Percentiles rank a stretch among this genome's conserved stretches.
Evolutionary conservation across 176 grass and related monocot genomes (phyloP).

Genomic region (Aegilops bicornis): DNA sequence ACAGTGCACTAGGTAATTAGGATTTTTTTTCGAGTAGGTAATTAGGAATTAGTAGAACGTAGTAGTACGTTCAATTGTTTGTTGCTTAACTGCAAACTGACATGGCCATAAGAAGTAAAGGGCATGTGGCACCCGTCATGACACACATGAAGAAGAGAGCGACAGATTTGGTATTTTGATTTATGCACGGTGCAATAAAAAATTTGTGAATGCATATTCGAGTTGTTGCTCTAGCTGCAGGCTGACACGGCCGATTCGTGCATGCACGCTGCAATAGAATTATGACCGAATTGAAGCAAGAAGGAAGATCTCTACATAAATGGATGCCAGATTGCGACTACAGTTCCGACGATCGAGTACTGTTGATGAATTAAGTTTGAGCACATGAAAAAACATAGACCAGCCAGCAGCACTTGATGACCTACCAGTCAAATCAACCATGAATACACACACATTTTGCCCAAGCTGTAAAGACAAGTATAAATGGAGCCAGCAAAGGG

Average conservation of each 20-base stretch:
- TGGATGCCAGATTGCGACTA: background rate
- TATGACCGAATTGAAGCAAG: background rate
- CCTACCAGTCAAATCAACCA: background rate
- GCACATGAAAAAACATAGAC: constrained; percentile 8
- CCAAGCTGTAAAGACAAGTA: background rate
- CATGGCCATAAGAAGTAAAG: background rate
- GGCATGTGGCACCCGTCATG: background rate
- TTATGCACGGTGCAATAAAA: background rate
- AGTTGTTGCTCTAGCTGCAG: background rate
- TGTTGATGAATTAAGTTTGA: background rate
- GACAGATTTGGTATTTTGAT: background rate
- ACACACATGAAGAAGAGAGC: background rate
- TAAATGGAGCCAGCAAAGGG: background rate
- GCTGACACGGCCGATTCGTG: background rate
- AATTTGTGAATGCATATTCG: no score
- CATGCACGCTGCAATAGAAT: background rate
- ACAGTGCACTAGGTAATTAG: background rate
- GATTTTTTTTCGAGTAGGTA: background rate
- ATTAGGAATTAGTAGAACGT: background rate
- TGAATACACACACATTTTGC: background rate
- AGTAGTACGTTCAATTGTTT: background rate
- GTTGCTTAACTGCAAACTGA: background rate
- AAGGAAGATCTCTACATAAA: background rate
- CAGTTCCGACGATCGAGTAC: background rate
- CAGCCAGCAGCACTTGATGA: background rate